A percentile compares a stretch with the other conserved stretches of the same genome.
Conservation (phyloP, 352 stramenopile species). For the Phytophthora rubi region DNA sequence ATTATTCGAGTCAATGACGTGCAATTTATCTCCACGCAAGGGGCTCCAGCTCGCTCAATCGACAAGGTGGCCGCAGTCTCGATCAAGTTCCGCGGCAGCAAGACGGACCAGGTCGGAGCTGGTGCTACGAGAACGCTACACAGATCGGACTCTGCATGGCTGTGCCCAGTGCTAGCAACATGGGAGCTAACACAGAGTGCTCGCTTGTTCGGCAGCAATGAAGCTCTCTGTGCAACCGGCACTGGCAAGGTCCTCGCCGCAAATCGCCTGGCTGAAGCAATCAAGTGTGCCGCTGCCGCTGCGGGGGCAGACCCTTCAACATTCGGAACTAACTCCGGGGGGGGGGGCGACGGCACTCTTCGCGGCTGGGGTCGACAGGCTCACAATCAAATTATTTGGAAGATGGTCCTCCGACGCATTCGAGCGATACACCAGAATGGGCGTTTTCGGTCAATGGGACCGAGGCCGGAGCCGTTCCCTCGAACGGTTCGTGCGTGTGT, state of each 20-base stretch:
- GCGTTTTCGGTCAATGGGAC: too few species aligned
- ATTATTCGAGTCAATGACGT: constrained; percentile 4
- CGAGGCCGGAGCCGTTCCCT: too few species aligned
- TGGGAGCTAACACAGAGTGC: constrained; percentile 1
- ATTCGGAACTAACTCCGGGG: background rate
- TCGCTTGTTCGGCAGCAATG: background rate
- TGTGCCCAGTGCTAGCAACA: constrained; percentile 13
- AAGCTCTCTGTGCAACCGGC: background rate
- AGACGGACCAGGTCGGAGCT: constrained; percentile 7
- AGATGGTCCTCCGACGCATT: too few species aligned
- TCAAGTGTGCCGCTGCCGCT: background rate
- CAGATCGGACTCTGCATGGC: constrained; percentile 2
- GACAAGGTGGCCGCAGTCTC: background rate
- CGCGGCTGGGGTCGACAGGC: background rate
- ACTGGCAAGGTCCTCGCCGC: background rate
- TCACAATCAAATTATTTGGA: background rate
- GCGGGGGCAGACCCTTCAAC: background rate
- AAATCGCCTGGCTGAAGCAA: background rate
- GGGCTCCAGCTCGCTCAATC: background rate
- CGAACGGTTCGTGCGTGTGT: too few species aligned
- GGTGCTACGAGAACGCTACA: constrained; percentile 11
- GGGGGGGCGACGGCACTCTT: background rate
- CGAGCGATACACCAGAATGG: too few species aligned
- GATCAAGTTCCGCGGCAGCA: constrained; percentile 11
- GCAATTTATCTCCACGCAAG: background rate